These are phyloP conservation scores for Earliella scabrosa DNA, from an alignment of 1,284 basidiomycete species.

Conservation along the genomic window DNA sequence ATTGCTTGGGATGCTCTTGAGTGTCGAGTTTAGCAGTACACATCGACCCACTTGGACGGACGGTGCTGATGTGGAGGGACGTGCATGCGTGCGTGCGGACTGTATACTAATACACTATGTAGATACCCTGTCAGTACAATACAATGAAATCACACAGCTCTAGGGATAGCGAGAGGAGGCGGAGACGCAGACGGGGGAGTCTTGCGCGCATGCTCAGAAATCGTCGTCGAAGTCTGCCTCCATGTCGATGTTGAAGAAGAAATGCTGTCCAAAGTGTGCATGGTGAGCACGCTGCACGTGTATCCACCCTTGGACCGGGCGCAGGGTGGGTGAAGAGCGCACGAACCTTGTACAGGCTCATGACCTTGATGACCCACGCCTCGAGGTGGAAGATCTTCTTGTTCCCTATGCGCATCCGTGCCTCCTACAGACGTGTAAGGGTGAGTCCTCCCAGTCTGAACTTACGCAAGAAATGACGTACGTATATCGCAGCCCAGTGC, in stretches of 20 bases:
- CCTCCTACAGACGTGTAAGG: slow-evolving; percentile 59
- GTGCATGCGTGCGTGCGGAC: too few species aligned
- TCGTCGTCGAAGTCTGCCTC: slow-evolving; percentile 24
- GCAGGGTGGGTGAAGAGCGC: neutral
- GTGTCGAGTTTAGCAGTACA: too few species aligned
- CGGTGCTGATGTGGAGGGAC: too few species aligned
- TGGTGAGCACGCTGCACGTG: too few species aligned
- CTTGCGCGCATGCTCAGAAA: neutral
- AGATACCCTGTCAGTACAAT: slow-evolving; percentile 19
- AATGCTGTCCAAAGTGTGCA: too few species aligned
- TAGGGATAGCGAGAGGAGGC: neutral
- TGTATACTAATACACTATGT: slow-evolving; percentile 6
- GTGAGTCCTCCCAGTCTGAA: neutral
- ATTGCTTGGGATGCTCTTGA: too few species aligned
- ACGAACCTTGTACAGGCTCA: slow-evolving; percentile 77
- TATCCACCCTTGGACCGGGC: too few species aligned
- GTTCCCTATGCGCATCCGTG: slow-evolving; percentile 86
- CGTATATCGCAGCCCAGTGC: slow-evolving; percentile 97
- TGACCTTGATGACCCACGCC: slow-evolving; percentile 88
- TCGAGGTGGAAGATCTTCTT: slow-evolving; percentile 98
- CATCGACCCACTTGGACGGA: too few species aligned
- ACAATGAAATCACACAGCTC: slow-evolving; percentile 1
- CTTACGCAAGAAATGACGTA: slow-evolving; percentile 43
- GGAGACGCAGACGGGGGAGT: too few species aligned
- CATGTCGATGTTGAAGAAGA: slow-evolving; percentile 26